phyloP scores from a whole-genome alignment of 306 rosid species.

The Luffa aegyptiaca region DNA sequence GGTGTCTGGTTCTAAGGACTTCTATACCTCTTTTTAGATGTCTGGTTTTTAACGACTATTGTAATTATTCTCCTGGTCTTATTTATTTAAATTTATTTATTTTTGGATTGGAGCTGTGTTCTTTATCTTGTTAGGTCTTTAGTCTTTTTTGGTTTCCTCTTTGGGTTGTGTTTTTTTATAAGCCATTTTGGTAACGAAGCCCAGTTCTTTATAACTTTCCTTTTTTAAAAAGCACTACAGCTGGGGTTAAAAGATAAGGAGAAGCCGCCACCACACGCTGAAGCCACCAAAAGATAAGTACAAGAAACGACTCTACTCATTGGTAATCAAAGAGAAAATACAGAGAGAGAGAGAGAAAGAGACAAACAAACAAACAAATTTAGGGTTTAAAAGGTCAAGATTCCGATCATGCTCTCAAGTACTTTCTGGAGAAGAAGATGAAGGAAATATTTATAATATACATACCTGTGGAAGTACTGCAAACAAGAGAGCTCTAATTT shows the following conservation, averaged over 20 bases:
- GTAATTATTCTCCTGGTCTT: not conserved
- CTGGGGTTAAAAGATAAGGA: not conserved
- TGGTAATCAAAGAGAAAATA: not conserved
- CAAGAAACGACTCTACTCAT: not conserved
- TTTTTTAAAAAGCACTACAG: not conserved
- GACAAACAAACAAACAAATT: not conserved
- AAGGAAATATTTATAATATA: slow-evolving; percentile 1
- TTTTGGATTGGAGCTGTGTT: not conserved
- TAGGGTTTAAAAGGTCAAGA: not conserved
- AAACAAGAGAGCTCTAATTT: slow-evolving; percentile 77
- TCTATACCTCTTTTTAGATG: too few relatives aligned
- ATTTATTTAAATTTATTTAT: too few relatives aligned
- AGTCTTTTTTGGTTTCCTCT: not conserved
- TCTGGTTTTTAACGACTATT: too few relatives aligned
- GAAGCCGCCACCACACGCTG: not conserved
- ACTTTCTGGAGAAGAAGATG: not conserved
- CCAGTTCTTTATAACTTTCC: not conserved
- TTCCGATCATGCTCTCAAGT: not conserved
- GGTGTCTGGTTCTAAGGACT: too few relatives aligned
- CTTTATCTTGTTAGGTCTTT: not conserved
- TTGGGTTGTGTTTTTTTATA: not conserved
- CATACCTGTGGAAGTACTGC: slow-evolving; percentile 77
- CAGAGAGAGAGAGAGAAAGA: too few relatives aligned
- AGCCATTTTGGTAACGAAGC: not conserved
- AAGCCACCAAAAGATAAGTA: not conserved